Evolutionary conservation across 202 grass and related monocot species (phyloP).

Genomic region (Carex arenaria): DNA sequence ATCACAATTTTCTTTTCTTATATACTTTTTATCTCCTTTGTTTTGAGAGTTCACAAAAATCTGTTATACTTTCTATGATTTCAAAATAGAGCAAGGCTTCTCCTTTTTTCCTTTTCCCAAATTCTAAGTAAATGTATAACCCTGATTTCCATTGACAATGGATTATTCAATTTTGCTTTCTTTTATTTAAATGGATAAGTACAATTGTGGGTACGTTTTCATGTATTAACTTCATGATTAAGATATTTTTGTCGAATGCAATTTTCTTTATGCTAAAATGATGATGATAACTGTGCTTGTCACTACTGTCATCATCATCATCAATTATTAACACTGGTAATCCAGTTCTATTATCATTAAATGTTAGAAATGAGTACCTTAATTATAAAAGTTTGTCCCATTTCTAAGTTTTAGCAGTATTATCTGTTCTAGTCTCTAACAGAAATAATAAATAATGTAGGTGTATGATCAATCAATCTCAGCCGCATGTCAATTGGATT

Average conservation of each 20-base stretch:
- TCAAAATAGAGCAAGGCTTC: not conserved
- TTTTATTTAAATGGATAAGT: not conserved
- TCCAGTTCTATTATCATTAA: not conserved
- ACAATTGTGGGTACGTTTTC: not conserved
- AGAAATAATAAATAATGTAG: conserved; percentile 17
- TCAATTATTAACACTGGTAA: not conserved
- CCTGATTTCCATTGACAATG: not conserved
- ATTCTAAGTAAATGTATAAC: not conserved
- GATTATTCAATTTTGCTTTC: not conserved
- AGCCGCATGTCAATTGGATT: conserved; percentile 48
- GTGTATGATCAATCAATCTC: conserved; percentile 73
- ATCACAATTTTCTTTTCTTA: not conserved
- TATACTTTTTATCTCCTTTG: not conserved
- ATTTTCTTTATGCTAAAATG: not conserved
- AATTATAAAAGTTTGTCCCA: not conserved
- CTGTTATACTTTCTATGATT: not conserved
- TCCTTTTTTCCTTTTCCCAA: not conserved
- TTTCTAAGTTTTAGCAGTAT: not conserved
- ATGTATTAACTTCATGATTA: not conserved
- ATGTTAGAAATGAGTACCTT: not conserved
- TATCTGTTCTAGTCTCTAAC: not conserved
- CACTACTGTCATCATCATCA: not conserved
- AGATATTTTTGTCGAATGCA: not conserved
- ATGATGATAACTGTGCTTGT: not conserved
- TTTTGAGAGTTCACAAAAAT: not conserved